Evolutionary conservation across 202 grass and related monocot species (phyloP).

Genomic region (Saccharum hybrid): DNA sequence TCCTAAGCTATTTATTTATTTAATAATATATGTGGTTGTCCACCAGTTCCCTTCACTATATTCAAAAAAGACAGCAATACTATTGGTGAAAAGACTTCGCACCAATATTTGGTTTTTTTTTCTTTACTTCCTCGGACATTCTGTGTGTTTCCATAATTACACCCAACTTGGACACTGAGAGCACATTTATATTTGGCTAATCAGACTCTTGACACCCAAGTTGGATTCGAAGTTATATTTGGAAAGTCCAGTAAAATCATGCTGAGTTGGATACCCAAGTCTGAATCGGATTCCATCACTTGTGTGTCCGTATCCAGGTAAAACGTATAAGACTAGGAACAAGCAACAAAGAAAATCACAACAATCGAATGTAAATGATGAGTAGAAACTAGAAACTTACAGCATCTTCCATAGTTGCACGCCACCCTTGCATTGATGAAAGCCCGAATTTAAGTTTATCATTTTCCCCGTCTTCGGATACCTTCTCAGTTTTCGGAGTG

Average conservation of each 20-base stretch:
- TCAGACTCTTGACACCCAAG: background rate
- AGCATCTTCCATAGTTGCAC: slow-evolving; percentile 93
- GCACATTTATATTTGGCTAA: background rate
- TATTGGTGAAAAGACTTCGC: slow-evolving; percentile 19
- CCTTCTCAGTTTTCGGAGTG: slow-evolving; percentile 85
- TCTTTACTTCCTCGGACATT: slow-evolving; percentile 1
- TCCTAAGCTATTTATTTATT: background rate
- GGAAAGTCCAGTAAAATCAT: background rate
- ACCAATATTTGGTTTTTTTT: background rate
- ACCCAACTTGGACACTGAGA: background rate
- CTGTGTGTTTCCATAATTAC: slow-evolving; percentile 24
- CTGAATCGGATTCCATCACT: background rate
- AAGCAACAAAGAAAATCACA: background rate
- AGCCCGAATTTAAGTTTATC: slow-evolving; percentile 74
- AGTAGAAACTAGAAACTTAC: slow-evolving; percentile 66
- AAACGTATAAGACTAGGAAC: background rate
- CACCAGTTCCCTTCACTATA: background rate
- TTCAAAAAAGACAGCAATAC: slow-evolving; percentile 17
- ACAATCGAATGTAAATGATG: background rate
- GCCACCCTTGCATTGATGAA: slow-evolving; percentile 98
- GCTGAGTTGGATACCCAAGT: background rate
- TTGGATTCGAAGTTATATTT: background rate
- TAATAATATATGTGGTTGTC: background rate
- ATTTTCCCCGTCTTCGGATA: slow-evolving; percentile 83
- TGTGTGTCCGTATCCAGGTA: background rate